Evolutionary conservation across 768 basidiomycete species (phyloP).

Genomic region (Tulasnella calospora): DNA sequence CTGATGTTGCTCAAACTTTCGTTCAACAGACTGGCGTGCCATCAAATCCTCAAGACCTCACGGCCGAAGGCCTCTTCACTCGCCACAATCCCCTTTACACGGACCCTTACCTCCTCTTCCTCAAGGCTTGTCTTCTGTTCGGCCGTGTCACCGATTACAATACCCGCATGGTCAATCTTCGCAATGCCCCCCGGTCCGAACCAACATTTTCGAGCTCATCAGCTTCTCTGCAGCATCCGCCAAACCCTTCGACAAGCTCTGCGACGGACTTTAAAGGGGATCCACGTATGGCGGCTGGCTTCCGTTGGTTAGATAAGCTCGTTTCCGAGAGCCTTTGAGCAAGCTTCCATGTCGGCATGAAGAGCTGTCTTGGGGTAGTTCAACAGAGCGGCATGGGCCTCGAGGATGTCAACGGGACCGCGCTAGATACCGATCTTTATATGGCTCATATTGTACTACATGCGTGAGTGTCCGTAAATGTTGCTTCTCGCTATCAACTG

Average conservation of each 20-base stretch:
- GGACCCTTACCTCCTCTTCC: conserved; percentile 72
- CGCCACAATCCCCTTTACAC: conserved; percentile 72
- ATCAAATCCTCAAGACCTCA: conserved; percentile 71
- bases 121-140: conserved; percentile 81
- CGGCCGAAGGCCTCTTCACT: conserved; percentile 58
- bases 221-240: not conserved
- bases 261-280: conserved; percentile 34
- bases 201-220: not conserved
- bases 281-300: conserved; percentile 43
- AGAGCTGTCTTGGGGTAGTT: conserved; percentile 26
- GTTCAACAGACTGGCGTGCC: conserved; percentile 50
- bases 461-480: conserved; percentile 54
- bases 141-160: conserved; percentile 82
- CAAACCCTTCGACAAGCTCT: not conserved
- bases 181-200: not conserved
- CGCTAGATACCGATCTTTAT: conserved; percentile 76
- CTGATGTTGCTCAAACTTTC: not conserved
- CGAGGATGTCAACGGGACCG: conserved; percentile 55
- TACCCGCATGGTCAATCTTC: conserved; percentile 48
- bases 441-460: conserved; percentile 83
- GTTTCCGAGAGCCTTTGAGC: conserved; percentile 62
- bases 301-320: conserved; percentile 63
- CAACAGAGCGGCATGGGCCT: conserved; percentile 40
- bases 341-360: conserved; percentile 50
- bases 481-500: not conserved